Base-by-base conservation (phyloP, 2,329 filamentous ascomycete species). In the Juglanconis sp. region DNA sequence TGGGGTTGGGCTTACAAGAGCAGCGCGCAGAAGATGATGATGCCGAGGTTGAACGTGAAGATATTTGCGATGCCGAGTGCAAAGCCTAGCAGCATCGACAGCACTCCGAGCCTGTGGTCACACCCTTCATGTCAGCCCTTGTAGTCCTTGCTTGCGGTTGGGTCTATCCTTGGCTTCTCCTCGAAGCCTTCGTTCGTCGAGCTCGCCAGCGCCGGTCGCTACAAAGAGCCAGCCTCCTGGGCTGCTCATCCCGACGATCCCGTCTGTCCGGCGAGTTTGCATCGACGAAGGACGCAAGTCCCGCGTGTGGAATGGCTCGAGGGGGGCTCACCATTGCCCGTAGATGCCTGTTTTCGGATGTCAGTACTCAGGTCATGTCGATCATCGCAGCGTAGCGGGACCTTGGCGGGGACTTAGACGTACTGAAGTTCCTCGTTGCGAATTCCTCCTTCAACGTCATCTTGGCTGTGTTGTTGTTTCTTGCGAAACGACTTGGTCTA, bases 381-480 rank as follows among this genome's bases (percentile, higher is more conserved):
- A 63, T 63, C 61, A 61, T 42, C 48, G 54, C 50, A 34, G 58
- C 53, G 40, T 9, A 17, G 34, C 11, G 24, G 50, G 51, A 30
- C 47, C 47, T 52, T 34, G 30, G 34, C 31, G 31, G 44, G 15
- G 50, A 17, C 17, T 40, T 31, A 44, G 34, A 78, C 87, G 70
- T 80, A 90, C 87, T 90, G 77, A 90, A 90, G 77, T 90, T 90
- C 70, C 87, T 81, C 63, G 87, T 88, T 72, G 82, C 82, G 72
- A 90, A 88, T 76, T 90, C 87, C 71, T 90, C 87, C 75, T 84
- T 84, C 77, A 90, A 81, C 73, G 86, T 83, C 87, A 89, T 89
- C 65, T 77, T 87, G 80, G 68, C 71, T 69, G 66, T 68, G 61
- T 6, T 8, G 15, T 30, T 31, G 24, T 10, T 60, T 54, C 63